These are phyloP conservation scores for Diversispora eburnea DNA, from an alignment of 192 early-diverging fungal species.

Conservation along the genomic window DNA sequence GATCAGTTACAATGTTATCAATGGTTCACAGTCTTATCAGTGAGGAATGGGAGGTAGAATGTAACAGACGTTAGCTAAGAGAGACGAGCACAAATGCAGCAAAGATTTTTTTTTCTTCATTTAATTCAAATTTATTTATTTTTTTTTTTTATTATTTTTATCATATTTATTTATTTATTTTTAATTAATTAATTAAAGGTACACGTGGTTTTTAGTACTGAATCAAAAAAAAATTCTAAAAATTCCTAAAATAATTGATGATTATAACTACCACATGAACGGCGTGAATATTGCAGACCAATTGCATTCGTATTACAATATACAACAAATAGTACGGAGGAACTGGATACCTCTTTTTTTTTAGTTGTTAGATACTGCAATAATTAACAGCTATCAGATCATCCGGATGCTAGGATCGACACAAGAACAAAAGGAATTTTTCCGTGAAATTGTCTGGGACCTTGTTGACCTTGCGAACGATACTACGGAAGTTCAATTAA, in stretches of 20 bases:
- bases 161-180: too few relatives aligned
- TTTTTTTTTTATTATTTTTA: too few relatives aligned
- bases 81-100: conserved; percentile 25
- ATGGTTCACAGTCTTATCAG: conserved; percentile 20
- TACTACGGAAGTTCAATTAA: background rate
- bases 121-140: too few relatives aligned
- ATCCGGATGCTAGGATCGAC: background rate
- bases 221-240: conserved; percentile 3
- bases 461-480: background rate
- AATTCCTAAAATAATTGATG: conserved; percentile 25
- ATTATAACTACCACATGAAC: conserved; percentile 29
- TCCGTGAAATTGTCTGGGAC: background rate
- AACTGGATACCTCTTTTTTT: conserved; percentile 26
- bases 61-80: background rate
- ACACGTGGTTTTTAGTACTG: conserved; percentile 4
- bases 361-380: conserved; percentile 23
- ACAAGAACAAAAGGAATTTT: background rate
- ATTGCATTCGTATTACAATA: conserved; percentile 15
- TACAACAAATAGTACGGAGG: conserved; percentile 8
- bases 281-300: conserved; percentile 28
- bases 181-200: too few relatives aligned
- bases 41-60: background rate
- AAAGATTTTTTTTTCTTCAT: too few relatives aligned
- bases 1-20: conserved; percentile 29
- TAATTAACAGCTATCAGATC: conserved; percentile 18